Base-by-base conservation (phyloP, 306 rosid genomes). In the Begonia fuchsioides region DNA sequence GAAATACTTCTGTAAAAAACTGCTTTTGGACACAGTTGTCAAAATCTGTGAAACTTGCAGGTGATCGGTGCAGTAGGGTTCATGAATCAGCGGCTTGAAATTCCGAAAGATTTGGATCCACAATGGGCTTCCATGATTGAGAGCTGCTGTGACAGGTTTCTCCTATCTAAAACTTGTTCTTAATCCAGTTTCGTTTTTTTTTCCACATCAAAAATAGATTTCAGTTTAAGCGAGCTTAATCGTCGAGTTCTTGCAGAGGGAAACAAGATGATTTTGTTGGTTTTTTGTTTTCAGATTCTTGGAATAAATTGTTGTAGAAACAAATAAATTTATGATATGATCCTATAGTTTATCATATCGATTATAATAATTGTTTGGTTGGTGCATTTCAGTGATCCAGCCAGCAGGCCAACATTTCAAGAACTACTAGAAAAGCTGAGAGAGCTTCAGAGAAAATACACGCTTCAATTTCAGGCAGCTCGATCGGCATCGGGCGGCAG, bases 21-120 rank as follows among this genome's bases (percentile, higher is more conserved):
- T 26, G 35, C 35, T 26, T 26, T 26, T 26, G 35, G 35, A 1
- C 5, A 26, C 35, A 0, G 35, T 26, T 26, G 0, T 26, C 35
- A 41, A n/a, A n/a, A n/a, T 41, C 45, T 41, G 49, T 8, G 49
- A 8, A 59, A 50, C 53, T 58, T 74, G 74, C 86, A 92, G 98
- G 98, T 92, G 53, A 77, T 92, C 68, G 98, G 96, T 58, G 98
- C 98, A 62, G 98, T 92, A 8, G 98, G 98, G 66, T 92, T 92
- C 75, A 92, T 92, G 96, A 68, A 86, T 60, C 96, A 92, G 73
- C 72, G 82, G 57, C 75, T 82, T 39, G 98, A 92, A 73, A 86
- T 92, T 66, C 98, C 96, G 13, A 75, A 72, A 57, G 85, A 86
- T 15, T 60, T 79, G 51, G 96, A 92, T 77, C 94, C 94, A 6